Base-by-base conservation (phyloP, 1,139 yeast genomes). In the Pichia kudriavzevii region DNA sequence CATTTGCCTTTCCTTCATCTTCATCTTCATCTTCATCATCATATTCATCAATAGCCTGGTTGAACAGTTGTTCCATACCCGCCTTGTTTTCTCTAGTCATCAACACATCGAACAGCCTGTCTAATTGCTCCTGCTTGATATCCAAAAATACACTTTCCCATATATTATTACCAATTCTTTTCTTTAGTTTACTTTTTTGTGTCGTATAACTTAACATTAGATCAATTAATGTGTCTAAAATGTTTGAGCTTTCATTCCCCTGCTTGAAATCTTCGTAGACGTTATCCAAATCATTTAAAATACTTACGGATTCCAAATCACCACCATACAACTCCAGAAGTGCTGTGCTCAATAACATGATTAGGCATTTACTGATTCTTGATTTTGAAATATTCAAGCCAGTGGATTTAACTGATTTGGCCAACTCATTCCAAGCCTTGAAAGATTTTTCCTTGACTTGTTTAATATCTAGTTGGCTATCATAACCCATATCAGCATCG, bases 61-160 rank as follows among this genome's bases (percentile, higher is more conserved):
- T 87, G 55, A 88, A 91, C 49, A 91, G 58, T 30, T 71, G 72
- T 25, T 71, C 70, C 55, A 84, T 94, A 1, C 97, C 97, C 44
- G 78, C 78, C 45, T 78, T 74, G 53, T 81, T 84, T 55, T 91
- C 98, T 51, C 74, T 76, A 0, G 94, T 72, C 10, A 62, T 61
- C 42, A 91, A 64, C 15, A 87, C 79, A 46, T 82, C 84, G 41
- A 70, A 72, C 38, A 88, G 56, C 23, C 79, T 60, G 28, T 67
- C 63, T 33, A 87, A 59, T 40, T 84, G 75, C 12, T 63, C 65
- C 17, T 56, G 61, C 10, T 66, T 67, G 20, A 77, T 57, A 25
- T 67, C 61, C 15, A 34, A 14, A n/a, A 75, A 58, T 43, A 77
- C 67, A 23, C 71, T 67, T 39, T 79, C 85, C 95, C 95, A 88